A percentile compares a stretch with the other conserved stretches of the same genome.
phyloP scores from a whole-genome alignment of 352 stramenopile species.

The Phytophthora fragariaefolia region DNA sequence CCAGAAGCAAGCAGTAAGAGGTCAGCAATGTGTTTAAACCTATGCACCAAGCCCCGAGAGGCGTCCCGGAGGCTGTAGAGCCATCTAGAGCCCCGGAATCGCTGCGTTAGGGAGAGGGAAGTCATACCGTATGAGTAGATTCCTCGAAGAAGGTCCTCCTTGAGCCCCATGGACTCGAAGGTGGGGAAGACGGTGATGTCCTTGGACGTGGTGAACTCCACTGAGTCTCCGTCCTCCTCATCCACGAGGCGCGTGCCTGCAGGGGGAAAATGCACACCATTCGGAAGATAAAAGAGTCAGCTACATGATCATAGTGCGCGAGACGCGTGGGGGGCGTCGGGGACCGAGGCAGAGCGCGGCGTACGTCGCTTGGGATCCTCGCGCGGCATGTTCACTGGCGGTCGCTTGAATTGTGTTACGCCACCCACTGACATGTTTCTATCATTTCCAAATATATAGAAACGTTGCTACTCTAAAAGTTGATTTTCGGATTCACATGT shows the following conservation, averaged over 20 bases:
- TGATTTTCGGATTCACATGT: no score
- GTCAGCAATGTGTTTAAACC: constrained; percentile 5
- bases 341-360: constrained; percentile 4
- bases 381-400: constrained; percentile 22
- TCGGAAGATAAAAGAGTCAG: constrained; percentile 17
- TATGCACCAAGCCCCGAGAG: no score
- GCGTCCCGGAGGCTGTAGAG: constrained; percentile 5
- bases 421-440: constrained; percentile 4
- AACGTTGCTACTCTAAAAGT: constrained; percentile 6
- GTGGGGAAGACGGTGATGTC: constrained; percentile 87
- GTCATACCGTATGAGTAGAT: constrained; percentile 85
- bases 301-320: neutral
- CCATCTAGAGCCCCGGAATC: constrained; percentile 4
- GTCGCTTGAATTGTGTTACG: neutral
- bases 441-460: no score
- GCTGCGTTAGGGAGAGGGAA: neutral
- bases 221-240: constrained; percentile 65
- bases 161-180: constrained; percentile 93
- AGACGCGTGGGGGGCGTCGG: neutral
- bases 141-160: constrained; percentile 92
- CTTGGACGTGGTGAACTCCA: constrained; percentile 93
- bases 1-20: constrained; percentile 11
- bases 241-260: constrained; percentile 69
- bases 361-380: constrained; percentile 42
- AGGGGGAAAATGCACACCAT: constrained; percentile 9